phyloP scores from a whole-genome alignment of 345 rosid species.

The Adansonia digitata region DNA sequence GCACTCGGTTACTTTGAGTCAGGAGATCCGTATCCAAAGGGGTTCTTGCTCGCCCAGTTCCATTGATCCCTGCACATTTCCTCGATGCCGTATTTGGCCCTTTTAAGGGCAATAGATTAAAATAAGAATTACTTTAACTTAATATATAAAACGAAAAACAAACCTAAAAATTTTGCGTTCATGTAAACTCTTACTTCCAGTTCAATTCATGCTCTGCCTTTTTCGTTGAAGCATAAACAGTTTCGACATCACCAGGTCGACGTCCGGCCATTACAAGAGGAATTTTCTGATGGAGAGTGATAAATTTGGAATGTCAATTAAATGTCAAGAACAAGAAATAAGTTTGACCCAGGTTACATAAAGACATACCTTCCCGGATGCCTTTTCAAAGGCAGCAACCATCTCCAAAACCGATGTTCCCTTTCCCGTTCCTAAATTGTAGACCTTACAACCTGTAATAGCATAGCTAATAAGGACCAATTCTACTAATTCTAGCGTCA shows the following conservation, averaged over 20 bases:
- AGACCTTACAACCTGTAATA: conserved; percentile 75
- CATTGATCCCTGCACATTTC: conserved; percentile 96
- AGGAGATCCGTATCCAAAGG: conserved; percentile 71
- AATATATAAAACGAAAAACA: not conserved
- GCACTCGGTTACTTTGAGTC: conserved; percentile 22
- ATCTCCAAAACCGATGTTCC: conserved; percentile 97
- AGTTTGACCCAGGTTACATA: not conserved
- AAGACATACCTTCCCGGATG: conserved; percentile 69
- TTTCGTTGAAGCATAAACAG: conserved; percentile 78
- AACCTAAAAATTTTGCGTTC: no score
- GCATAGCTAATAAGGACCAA: not conserved
- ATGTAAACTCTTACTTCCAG: conserved; percentile 70
- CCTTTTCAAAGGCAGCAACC: conserved; percentile 91
- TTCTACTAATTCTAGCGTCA: not conserved
- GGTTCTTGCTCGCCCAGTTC: conserved; percentile 97
- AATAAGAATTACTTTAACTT: not conserved
- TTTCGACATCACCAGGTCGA: conserved; percentile 89
- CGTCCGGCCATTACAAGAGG: conserved; percentile 70
- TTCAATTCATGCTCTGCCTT: conserved; percentile 74
- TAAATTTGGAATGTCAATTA: not conserved
- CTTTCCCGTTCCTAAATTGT: conserved; percentile 92
- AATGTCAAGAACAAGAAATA: not conserved
- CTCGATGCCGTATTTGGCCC: conserved; percentile 79
- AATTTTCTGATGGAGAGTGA: conserved; percentile 51
- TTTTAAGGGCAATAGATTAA: conserved; percentile 24